Percentiles rank a stretch among this genome's conserved stretches.
phyloP scores from a whole-genome alignment of 805 yeast species.

The Blastobotrys americana region DNA sequence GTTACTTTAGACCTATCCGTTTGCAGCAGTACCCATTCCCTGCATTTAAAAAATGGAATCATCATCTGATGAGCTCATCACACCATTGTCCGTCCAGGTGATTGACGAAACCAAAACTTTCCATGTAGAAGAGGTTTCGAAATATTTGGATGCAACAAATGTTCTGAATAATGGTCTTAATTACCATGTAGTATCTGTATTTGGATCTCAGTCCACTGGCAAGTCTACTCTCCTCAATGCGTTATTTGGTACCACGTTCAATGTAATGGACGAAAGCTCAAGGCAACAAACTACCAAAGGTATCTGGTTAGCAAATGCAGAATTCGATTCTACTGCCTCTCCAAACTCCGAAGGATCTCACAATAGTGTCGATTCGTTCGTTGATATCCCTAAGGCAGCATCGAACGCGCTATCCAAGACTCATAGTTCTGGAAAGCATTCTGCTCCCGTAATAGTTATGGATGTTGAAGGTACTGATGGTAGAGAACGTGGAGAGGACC shows the following conservation, averaged over 20 bases:
- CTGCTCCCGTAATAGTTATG: conserved; percentile 57
- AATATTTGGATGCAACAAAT: conserved; percentile 33
- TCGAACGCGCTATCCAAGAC: not conserved
- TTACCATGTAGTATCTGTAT: conserved; percentile 89
- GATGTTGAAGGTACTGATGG: conserved; percentile 99
- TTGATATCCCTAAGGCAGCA: not conserved
- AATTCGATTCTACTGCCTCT: not conserved
- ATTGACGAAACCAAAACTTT: conserved; percentile 56
- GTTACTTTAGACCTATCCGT: no score
- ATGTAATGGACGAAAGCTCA: conserved; percentile 81
- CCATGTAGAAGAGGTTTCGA: conserved; percentile 30
- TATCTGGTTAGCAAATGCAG: conserved; percentile 63
- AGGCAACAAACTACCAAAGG: conserved; percentile 92
- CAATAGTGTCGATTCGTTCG: conserved; percentile 1
- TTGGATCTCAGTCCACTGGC: conserved; percentile 96
- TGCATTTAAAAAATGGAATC: no score
- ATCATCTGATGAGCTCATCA: not conserved
- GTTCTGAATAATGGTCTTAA: conserved; percentile 48
- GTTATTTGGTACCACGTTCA: conserved; percentile 79
- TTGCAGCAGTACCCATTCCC: no score
- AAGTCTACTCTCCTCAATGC: conserved; percentile 86
- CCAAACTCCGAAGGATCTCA: not conserved
- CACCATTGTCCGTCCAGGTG: conserved; percentile 41
- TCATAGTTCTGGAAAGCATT: not conserved
- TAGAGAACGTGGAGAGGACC: conserved; percentile 95